Percentiles rank a stretch among this genome's conserved stretches.
Conservation (phyloP, 305 asterid species). For the Solanum chacoense region DNA sequence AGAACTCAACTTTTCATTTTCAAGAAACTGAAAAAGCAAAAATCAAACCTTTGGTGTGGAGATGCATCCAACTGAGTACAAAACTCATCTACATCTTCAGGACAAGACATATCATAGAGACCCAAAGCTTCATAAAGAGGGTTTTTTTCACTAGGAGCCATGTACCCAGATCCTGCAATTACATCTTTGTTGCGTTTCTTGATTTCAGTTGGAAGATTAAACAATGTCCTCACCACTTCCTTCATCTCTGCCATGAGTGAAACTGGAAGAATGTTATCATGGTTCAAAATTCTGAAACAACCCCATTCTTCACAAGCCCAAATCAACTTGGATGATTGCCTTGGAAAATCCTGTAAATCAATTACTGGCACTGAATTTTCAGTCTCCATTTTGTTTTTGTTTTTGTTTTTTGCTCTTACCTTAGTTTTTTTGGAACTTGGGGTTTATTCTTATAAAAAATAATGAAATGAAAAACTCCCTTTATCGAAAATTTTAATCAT, state of each 20-base stretch:
- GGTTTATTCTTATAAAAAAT: neutral
- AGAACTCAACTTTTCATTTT: neutral
- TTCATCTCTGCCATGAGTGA: slow-evolving; percentile 21
- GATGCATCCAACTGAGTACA: slow-evolving; percentile 20
- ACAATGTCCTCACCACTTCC: slow-evolving; percentile 9
- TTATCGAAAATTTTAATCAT: neutral
- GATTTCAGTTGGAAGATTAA: slow-evolving; percentile 23
- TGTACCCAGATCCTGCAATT: slow-evolving; percentile 21
- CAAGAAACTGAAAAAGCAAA: neutral
- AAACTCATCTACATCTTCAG: slow-evolving; percentile 11
- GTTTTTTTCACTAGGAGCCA: slow-evolving; percentile 4
- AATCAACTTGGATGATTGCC: slow-evolving; percentile 10
- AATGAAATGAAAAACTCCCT: neutral
- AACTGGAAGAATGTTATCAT: neutral
- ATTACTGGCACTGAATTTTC: slow-evolving; percentile 18
- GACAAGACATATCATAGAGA: slow-evolving; percentile 19
- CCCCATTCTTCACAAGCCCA: slow-evolving; percentile 25
- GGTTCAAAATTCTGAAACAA: slow-evolving; percentile 20
- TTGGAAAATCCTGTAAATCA: slow-evolving; percentile 14
- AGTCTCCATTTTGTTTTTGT: neutral
- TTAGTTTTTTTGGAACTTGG: neutral
- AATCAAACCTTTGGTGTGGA: slow-evolving; percentile 14
- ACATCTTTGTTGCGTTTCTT: slow-evolving; percentile 18
- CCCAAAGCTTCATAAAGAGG: slow-evolving; percentile 24
- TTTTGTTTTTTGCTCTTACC: neutral